Evolutionary conservation across 2,329 filamentous ascomycete species (phyloP).

Genomic region (Chrysosporium queenslandicum): DNA sequence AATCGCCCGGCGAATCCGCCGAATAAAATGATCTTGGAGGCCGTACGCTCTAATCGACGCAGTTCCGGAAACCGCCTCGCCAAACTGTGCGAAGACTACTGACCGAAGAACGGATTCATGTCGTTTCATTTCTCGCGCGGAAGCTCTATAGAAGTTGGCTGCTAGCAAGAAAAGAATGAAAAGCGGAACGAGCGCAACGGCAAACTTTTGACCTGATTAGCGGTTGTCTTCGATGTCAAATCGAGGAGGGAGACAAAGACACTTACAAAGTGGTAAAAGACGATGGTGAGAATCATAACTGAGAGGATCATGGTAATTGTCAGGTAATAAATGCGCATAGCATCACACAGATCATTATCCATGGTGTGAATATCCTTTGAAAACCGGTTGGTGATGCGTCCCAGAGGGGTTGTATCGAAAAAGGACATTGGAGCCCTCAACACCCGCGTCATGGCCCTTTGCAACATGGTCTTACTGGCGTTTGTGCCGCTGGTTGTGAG

Average conservation of each 20-base stretch:
- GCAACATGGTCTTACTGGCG: slow-evolving; percentile 71
- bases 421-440: slow-evolving; percentile 68
- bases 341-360: slow-evolving; percentile 84
- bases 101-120: slow-evolving; percentile 85
- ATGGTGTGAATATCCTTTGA: slow-evolving; percentile 92
- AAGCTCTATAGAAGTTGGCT: slow-evolving; percentile 78
- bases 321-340: slow-evolving; percentile 85
- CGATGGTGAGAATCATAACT: slow-evolving; percentile 82
- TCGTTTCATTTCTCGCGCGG: slow-evolving; percentile 86
- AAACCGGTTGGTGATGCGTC: slow-evolving; percentile 92
- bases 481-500: slow-evolving; percentile 72
- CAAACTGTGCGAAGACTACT: slow-evolving; percentile 79
- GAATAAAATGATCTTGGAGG: slow-evolving; percentile 62
- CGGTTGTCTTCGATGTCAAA: background rate
- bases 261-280: slow-evolving; percentile 72
- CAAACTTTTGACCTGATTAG: slow-evolving; percentile 42
- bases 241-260: background rate
- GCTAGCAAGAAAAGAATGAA: slow-evolving; percentile 70
- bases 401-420: slow-evolving; percentile 92
- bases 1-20: slow-evolving; percentile 59
- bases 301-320: slow-evolving; percentile 72
- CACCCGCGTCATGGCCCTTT: slow-evolving; percentile 66
- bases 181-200: slow-evolving; percentile 57
- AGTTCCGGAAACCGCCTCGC: slow-evolving; percentile 67
- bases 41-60: slow-evolving; percentile 86